Percentiles rank a stretch among this genome's conserved stretches.
Evolutionary conservation across 164 flowering plant genomes (phyloP).

Genomic region (Umbellularia californica): DNA sequence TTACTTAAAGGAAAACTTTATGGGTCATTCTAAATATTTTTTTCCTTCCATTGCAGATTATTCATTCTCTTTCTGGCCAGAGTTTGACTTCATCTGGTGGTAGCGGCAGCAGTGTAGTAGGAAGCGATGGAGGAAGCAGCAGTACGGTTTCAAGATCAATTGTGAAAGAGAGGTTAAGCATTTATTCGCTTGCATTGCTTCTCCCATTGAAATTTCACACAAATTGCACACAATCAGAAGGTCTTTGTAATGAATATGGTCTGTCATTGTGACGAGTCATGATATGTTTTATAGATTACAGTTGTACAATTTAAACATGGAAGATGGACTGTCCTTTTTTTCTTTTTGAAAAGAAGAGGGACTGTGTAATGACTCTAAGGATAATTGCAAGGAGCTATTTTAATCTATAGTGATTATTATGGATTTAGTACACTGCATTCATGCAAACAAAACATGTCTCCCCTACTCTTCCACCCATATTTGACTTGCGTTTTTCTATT

Average conservation of each 20-base stretch:
- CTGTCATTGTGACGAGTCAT: too few relatives aligned
- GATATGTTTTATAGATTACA: too few relatives aligned
- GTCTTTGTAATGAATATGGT: too few relatives aligned
- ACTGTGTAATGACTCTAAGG: too few relatives aligned
- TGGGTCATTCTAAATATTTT: not conserved
- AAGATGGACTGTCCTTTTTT: too few relatives aligned
- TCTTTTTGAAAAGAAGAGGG: too few relatives aligned
- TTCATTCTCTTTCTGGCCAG: constrained; percentile 69
- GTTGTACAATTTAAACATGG: too few relatives aligned
- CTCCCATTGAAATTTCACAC: not conserved
- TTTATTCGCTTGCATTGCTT: not conserved
- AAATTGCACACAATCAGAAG: too few relatives aligned
- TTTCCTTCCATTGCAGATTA: constrained; percentile 45
- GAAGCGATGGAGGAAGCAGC: constrained; percentile 47
- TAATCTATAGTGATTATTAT: too few relatives aligned
- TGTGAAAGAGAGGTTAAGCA: constrained; percentile 66
- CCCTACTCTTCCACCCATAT: not conserved
- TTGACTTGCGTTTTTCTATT: not conserved
- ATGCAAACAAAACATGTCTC: too few relatives aligned
- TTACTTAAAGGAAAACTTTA: not conserved
- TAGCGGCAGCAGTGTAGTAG: constrained; percentile 33
- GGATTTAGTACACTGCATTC: too few relatives aligned
- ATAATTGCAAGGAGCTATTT: too few relatives aligned
- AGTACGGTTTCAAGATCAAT: constrained; percentile 72
- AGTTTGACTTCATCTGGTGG: constrained; percentile 56